Base-by-base conservation (phyloP, 768 basidiomycete species). In the Lactifluus echinatus region DNA sequence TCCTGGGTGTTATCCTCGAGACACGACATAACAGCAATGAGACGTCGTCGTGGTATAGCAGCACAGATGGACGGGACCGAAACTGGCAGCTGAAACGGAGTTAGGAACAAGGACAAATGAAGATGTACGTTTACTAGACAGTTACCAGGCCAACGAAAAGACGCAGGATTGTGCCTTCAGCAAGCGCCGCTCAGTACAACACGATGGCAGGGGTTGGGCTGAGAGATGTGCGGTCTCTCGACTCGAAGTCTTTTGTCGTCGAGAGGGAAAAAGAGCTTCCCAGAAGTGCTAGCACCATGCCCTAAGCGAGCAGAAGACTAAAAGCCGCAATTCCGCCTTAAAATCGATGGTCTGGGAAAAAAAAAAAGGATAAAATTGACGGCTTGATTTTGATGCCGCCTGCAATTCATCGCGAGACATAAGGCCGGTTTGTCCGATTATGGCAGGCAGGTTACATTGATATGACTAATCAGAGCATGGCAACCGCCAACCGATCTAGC, bases 61-160 rank as follows among this genome's bases (percentile, higher is more conserved):
- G n/a, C 49, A 17, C 10, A 40, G 40, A 39, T 12, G 23, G n/a
- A 14, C 29, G 47, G 12, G 1, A 33, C 39, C 26, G 24, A 48
- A 50, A 26, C 4, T 3, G 6, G 1, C 33, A 19, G 21, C 23
- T 4, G 19, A 49, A 51, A 24, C 14, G 0, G 15, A 14, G 31
- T 36, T 34, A 34, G 23, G 34, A 50, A 29, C 17, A 3, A 46
- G 2, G 15, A 12, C 15, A 12, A 39, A 10, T 34, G 42, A 24
- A 19, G 33, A 43, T 28, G 42, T 17, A 45, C n/a, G n/a, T n/a
- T n/a, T n/a, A n/a, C n/a, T n/a, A 36, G 21, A 8, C 14, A 44
- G 55, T 56, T 45, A 56, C 55, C 49, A 57, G 42, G 50, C 31
- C 56, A 46, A 57, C 56, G 48, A 31, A 2, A 26, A 24, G 31